These are phyloP conservation scores for Sanguinoderma infundibulare DNA, from an alignment of 1,284 basidiomycete genomes.

Conservation along the genomic window DNA sequence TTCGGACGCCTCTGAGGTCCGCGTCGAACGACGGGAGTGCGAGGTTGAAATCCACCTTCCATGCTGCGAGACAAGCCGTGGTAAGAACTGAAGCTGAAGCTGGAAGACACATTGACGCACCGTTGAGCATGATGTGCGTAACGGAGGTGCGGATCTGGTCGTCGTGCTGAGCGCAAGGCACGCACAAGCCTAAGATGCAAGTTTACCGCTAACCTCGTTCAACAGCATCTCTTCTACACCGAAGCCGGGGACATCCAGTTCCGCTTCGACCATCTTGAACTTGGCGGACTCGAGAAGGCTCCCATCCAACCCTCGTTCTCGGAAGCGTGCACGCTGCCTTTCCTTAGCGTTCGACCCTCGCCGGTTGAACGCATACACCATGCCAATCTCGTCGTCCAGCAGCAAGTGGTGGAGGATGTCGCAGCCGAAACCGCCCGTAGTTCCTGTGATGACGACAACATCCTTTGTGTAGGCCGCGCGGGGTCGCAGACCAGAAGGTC, in stretches of 20 bases:
- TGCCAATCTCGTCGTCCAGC: constrained; percentile 4
- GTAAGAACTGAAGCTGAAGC: background rate
- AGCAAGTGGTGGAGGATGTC: constrained; percentile 23
- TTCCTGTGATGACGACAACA: constrained; percentile 31
- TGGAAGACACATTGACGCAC: constrained; percentile 25
- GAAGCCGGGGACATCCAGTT: constrained; percentile 32
- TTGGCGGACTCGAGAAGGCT: constrained; percentile 32
- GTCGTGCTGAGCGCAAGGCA: background rate
- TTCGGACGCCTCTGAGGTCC: constrained; percentile 24
- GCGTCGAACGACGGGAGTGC: constrained; percentile 27
- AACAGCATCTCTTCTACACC: constrained; percentile 33
- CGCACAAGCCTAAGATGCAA: too few relatives aligned
- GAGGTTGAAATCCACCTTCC: constrained; percentile 42
- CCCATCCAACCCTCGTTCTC: constrained; percentile 34
- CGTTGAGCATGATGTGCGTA: constrained; percentile 38
- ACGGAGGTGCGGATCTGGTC: constrained; percentile 25
- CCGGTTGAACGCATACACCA: constrained; percentile 28
- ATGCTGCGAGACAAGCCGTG: constrained; percentile 30
- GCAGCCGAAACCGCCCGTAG: constrained; percentile 27
- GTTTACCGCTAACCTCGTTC: constrained; percentile 27
- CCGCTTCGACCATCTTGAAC: constrained; percentile 39
- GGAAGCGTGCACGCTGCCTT: constrained; percentile 36
- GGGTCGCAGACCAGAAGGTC: background rate
- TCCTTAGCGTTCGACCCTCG: constrained; percentile 9
- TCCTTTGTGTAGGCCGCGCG: constrained; percentile 1